phyloP scores from a whole-genome alignment of 108 stramenopile species.

The Discostella stelligeroides region DNA sequence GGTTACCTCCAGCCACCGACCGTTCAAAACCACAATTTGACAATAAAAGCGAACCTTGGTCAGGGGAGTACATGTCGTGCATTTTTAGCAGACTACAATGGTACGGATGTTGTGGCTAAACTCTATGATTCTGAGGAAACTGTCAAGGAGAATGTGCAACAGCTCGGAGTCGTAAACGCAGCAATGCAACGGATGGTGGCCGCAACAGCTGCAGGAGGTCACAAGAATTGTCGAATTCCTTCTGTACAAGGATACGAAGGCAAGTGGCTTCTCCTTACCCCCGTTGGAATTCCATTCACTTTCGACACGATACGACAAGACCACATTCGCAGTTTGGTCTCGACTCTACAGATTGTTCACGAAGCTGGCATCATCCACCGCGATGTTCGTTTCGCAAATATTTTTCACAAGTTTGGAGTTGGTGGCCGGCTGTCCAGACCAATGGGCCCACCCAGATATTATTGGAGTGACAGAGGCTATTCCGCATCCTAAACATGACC shows the following conservation, averaged over 20 bases:
- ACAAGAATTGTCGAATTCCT: conserved; percentile 12
- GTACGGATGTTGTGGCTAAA: conserved; percentile 15
- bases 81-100: conserved; percentile 12
- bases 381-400: conserved; percentile 13
- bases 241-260: conserved; percentile 14
- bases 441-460: conserved; percentile 9
- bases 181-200: conserved; percentile 6
- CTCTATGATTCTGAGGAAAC: conserved; percentile 9
- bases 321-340: conserved; percentile 5
- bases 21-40: conserved; percentile 10
- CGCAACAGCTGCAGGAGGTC: conserved; percentile 1
- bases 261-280: conserved; percentile 8
- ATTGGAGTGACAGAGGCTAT: conserved; percentile 1
- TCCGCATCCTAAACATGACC: conserved; percentile 14
- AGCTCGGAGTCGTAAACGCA: conserved; percentile 9
- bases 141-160: conserved; percentile 13
- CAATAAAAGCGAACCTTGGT: conserved; percentile 15
- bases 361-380: conserved; percentile 6
- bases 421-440: conserved; percentile 14
- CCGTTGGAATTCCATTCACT: conserved; percentile 12
- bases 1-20: conserved; percentile 8
- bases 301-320: conserved; percentile 10
- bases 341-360: conserved; percentile 5
- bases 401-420: conserved; percentile 11
- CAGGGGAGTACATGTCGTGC: conserved; percentile 12